Evolutionary conservation across 2,329 filamentous ascomycete genomes (phyloP).

Genomic region (Aulographum hederae): DNA sequence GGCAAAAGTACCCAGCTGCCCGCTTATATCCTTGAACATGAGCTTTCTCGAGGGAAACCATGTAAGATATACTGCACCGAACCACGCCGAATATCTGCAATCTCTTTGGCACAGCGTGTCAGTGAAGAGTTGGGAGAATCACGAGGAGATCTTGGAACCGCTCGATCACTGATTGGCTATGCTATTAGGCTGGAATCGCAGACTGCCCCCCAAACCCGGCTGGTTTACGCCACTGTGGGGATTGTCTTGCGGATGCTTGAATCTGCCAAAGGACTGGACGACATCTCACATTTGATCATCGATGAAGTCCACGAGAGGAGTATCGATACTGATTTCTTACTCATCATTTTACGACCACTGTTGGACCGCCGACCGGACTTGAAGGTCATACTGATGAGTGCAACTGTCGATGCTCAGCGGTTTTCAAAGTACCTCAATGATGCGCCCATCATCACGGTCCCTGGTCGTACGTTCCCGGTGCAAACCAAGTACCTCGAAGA

Average conservation of each 20-base stretch:
- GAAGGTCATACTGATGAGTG: conserved; percentile 93
- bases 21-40: conserved; percentile 77
- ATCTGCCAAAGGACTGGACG: conserved; percentile 64
- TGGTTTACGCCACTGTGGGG: conserved; percentile 76
- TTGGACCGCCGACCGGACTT: conserved; percentile 60
- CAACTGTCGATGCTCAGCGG: conserved; percentile 79
- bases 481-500: conserved; percentile 80
- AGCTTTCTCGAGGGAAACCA: conserved; percentile 57
- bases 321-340: conserved; percentile 89
- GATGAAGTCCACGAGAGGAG: conserved; percentile 91
- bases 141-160: conserved; percentile 63
- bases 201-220: conserved; percentile 58
- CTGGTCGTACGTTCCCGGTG: conserved; percentile 86
- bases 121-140: conserved; percentile 87
- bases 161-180: conserved; percentile 75
- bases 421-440: conserved; percentile 79
- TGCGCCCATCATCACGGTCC: conserved; percentile 76
- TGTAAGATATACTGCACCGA: conserved; percentile 96
- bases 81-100: conserved; percentile 85
- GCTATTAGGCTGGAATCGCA: conserved; percentile 87
- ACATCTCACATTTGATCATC: conserved; percentile 87
- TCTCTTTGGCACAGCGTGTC: conserved; percentile 80
- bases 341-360: conserved; percentile 78
- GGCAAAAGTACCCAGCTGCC: conserved; percentile 98
- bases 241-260: conserved; percentile 98